Evolutionary conservation across 179 eudicot species (phyloP), one percentile per base, ranked within the genome.

Genomic region (Silene vulgaris): DNA sequence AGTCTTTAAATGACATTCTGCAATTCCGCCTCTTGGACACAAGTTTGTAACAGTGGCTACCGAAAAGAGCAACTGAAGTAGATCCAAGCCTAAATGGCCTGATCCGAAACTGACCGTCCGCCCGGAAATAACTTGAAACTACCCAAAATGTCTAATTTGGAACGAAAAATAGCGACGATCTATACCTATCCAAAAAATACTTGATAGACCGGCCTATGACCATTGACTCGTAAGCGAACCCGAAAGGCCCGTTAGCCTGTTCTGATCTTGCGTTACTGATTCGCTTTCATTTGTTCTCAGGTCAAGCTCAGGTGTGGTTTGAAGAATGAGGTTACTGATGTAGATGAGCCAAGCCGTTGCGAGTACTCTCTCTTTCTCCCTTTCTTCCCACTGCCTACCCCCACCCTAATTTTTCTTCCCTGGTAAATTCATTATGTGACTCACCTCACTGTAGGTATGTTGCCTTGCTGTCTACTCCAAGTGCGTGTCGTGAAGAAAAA

Each of bases 281-380:
- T 43, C 19, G 72, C 29, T 56, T 52, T 65, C 54, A 17, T 80
- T 29, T 72, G 52, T 64, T 71, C 14, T 54, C 85, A 96, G 99
- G 97, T 96, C 59, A 90, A 80, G 84, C 86, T 96, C 80, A 88
- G 97, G 79, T 96, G 99, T 80, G 97, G 99, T 69, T 82, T 93
- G 84, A 89, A 88, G 79, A 93, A 88, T 74, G 97, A 89, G 84
- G 82, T 90, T 37, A 81, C 91, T 21, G 99, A 93, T 79, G 89
- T 96, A 69, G 99, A 85, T 75, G 99, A 96, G 82, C 99, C 99
- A 76, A 96, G 99, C 85, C 99, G 99, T 83, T 96, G 99, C 97
- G 97, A 96, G 97, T 95, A 90, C 63, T 35, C 71, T 69, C 74
- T 77, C 32, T 30, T 71, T 48, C 79, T 57, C 64, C 29, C 62